Percentiles rank a stretch among this genome's conserved stretches.
phyloP scores from a whole-genome alignment of 768 basidiomycete species.

The Suillus alpinus region DNA sequence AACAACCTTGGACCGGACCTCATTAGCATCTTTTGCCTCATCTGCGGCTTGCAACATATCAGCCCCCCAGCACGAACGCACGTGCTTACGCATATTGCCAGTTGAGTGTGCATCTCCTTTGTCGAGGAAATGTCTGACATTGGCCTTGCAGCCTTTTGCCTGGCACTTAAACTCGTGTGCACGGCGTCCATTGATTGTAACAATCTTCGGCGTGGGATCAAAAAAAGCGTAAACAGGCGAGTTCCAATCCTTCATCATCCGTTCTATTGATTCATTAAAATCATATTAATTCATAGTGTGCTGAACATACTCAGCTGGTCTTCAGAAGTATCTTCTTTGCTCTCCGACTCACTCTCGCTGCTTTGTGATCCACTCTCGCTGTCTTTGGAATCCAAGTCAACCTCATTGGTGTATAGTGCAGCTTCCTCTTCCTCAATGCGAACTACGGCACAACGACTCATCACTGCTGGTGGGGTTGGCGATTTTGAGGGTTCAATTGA shows the following conservation, averaged over 20 bases:
- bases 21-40: too few species aligned
- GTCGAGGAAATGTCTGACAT: conserved; percentile 20
- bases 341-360: background rate
- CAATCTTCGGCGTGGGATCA: conserved; percentile 15
- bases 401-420: background rate
- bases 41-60: background rate
- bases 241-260: conserved; percentile 22
- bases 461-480: background rate
- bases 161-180: conserved; percentile 25
- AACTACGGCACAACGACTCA: background rate
- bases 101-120: conserved; percentile 26
- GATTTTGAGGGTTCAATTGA: background rate
- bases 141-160: conserved; percentile 14
- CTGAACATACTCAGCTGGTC: too few species aligned
- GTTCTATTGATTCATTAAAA: conserved; percentile 6
- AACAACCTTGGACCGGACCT: too few species aligned
- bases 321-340: too few species aligned
- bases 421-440: background rate
- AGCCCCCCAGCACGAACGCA: conserved; percentile 29
- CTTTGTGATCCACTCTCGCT: too few species aligned
- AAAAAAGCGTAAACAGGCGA: conserved; percentile 29
- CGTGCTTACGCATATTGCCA: conserved; percentile 28
- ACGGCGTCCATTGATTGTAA: conserved; percentile 13
- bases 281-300: too few species aligned
- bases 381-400: background rate